Base-by-base conservation (phyloP, 768 basidiomycete species). In the Tremella yokohamensis region DNA sequence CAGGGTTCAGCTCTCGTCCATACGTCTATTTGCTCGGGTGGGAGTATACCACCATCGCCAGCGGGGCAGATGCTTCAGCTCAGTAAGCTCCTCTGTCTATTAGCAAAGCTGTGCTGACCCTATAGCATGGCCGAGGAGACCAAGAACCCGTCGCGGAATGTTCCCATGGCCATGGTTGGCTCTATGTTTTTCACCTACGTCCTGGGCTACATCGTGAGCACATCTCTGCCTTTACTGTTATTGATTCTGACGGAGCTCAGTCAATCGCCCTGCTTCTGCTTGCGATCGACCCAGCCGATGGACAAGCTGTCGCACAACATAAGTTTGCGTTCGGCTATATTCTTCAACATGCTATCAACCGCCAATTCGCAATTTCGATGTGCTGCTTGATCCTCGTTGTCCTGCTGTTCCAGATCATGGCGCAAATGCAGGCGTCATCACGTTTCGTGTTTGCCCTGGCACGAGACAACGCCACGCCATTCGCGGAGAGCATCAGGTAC, bases 371-470 rank as follows among this genome's bases (percentile, higher is more conserved):
- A 0, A 68, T 74, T 26, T 52, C 66, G 38, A 64, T 77, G 38
- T 66, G 70, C 52, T 61, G 63, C 39, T 44, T 77, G 39, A 44
- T 72, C 48, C 57, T 73, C 9, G 44, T 73, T 16, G 69, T 64
- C 26, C 65, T 78, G 48, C 47, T 66, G 38, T 54, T 78, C 16
- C 78, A 79, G 57, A 66, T 69, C 37, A 58, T 76, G 18, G 78
- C 78, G 3, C 76, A 77, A 56, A 65, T 79, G 16, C 77, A 78
- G 61, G 77, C 78, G 8, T 79, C 77, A 18, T 76, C 76, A 1
- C 73, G 79, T 38, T 79, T 76, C 72, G 70, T 78, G 39, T 79
- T 75, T 64, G 76, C 79, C 13, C 63, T 78, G 9, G 75, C 78
- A 1, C 67, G 79, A 49, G 79, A 79, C 56, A 73, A 77, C 20